phyloP scores from a whole-genome alignment of 257 asterid species.

The Lycium ferocissimum region DNA sequence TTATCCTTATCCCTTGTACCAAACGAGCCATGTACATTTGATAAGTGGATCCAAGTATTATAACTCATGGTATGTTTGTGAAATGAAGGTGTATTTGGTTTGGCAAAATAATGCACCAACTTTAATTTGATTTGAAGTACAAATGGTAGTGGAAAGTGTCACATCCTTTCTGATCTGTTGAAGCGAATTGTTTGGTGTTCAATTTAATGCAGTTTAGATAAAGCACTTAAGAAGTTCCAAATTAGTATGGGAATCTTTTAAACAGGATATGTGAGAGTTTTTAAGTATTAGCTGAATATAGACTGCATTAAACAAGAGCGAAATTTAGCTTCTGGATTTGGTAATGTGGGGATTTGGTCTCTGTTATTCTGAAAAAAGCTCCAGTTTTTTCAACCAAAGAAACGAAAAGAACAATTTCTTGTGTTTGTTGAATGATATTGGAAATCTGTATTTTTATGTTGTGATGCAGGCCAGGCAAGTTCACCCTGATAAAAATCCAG shows the following conservation, averaged over 20 bases:
- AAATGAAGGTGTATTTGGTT: background rate
- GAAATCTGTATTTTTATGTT: background rate
- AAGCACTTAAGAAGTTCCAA: background rate
- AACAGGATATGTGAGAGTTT: background rate
- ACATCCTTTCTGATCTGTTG: background rate
- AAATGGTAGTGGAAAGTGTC: background rate
- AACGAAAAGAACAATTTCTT: background rate
- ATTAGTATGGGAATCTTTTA: background rate
- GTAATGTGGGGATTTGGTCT: background rate
- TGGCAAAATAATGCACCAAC: background rate
- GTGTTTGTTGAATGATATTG: background rate
- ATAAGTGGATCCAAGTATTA: background rate
- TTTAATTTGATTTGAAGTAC: background rate
- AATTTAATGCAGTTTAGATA: background rate
- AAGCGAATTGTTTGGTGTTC: background rate
- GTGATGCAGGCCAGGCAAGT: conserved; percentile 83
- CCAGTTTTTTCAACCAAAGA: background rate
- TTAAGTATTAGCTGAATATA: background rate
- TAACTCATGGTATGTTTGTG: background rate
- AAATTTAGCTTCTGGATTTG: background rate
- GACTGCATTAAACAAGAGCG: background rate
- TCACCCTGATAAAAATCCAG: conserved; percentile 89
- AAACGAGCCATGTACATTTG: background rate
- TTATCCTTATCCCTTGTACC: no score
- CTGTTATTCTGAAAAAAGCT: background rate